phyloP scores from a whole-genome alignment of 2,329 filamentous ascomycete species.

The Lecanicillium sp. region DNA sequence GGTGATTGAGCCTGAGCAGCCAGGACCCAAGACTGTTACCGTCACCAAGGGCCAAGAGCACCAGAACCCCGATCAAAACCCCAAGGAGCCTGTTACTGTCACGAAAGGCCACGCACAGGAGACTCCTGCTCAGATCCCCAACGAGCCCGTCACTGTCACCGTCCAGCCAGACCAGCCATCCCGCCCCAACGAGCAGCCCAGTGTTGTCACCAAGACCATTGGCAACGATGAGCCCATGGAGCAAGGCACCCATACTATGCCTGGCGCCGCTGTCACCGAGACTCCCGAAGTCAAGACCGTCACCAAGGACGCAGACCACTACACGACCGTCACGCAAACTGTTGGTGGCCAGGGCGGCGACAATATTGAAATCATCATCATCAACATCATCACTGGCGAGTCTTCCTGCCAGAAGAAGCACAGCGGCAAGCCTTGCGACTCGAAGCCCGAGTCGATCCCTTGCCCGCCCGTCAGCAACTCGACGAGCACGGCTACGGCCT shows the following conservation, averaged over 20 bases:
- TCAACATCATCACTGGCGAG: constrained; percentile 22
- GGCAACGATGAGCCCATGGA: background rate
- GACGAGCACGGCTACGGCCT: constrained; percentile 25
- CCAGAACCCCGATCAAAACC: background rate
- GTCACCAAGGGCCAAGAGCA: constrained; percentile 4
- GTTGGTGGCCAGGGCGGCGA: constrained; percentile 15
- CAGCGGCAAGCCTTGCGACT: constrained; percentile 19
- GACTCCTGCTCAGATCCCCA: background rate
- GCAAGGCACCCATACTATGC: background rate
- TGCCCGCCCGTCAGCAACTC: constrained; percentile 16
- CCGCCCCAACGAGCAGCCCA: background rate
- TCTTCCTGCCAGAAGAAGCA: constrained; percentile 19
- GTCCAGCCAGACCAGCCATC: background rate
- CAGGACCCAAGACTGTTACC: constrained; percentile 12
- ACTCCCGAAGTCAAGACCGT: constrained; percentile 12
- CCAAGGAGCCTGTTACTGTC: background rate
- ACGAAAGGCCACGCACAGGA: constrained; percentile 3
- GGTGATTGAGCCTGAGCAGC: background rate
- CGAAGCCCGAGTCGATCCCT: constrained; percentile 9
- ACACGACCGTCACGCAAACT: constrained; percentile 16
- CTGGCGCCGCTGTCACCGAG: constrained; percentile 16
- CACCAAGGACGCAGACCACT: constrained; percentile 11
- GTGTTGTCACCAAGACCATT: constrained; percentile 7
- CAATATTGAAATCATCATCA: constrained; percentile 23
- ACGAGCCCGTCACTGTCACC: background rate